Evolutionary conservation across 2,329 filamentous ascomycete genomes (phyloP), one percentile per base, ranked within the genome.

Genomic region (Botrytis elliptica): DNA sequence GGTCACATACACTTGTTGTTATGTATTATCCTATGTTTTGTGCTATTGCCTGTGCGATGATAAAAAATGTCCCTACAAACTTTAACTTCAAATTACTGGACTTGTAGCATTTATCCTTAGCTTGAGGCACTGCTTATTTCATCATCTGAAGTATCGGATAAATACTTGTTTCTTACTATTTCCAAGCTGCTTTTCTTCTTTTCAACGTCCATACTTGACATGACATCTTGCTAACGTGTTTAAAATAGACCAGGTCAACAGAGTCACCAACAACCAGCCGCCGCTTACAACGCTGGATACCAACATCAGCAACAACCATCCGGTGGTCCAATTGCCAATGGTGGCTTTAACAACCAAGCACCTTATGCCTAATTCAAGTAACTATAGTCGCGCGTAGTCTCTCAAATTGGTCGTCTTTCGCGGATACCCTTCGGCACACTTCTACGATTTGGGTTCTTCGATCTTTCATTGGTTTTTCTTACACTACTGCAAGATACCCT

Each of bases 1-100:
- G 71, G 46, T 57, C 65, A 29, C 33, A 60, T 59, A 69, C 55
- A 52, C 40, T 59, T 68, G 18, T 67, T 29, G 16, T 72, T 67
- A 68, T 72, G 71, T 62, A 62, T 29, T 40, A 60, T 64, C 70
- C 22, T 44, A 46, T 68, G 67, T 72, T 55, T 55, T 72, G 29
- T 69, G 63, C 69, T 72, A n/a, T 60, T 44, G 64, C 63, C 52
- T 72, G 55, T 72, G 63, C 64, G 71, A 69, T 49, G 63, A 72
- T 68, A 22, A 68, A 67, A 33, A 68, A 29, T 46, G 38, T 36
- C 49, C 67, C n/a, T 44, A 57, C 59, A 42, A 62, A 46, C n/a
- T 36, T 62, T 22, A 63, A 49, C 59, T 38, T 70, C 20, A 46
- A 20, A 63, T 36, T 40, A 59, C 29, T 63, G 59, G 44, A 62